Conservation (phyloP, 2,329 filamentous ascomycete species). For the Cryoendolithus antarcticus region DNA sequence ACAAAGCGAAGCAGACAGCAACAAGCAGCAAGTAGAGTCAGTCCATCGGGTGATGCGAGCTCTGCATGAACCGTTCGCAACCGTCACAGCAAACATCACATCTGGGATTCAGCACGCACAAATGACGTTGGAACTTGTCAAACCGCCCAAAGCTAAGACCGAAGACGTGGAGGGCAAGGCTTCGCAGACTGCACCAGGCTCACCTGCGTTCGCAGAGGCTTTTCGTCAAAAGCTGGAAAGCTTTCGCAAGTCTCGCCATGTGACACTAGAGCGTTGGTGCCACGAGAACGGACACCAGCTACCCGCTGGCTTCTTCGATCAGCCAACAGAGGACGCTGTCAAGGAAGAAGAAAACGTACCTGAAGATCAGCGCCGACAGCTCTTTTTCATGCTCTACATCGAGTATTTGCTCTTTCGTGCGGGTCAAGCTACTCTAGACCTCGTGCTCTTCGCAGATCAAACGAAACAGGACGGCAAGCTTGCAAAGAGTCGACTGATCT, state of each 20-base stretch:
- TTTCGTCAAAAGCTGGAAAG: slow-evolving; percentile 41
- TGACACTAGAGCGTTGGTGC: slow-evolving; percentile 40
- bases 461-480: slow-evolving; percentile 52
- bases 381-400: slow-evolving; percentile 60
- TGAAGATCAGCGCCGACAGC: slow-evolving; percentile 53
- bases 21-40: slow-evolving; percentile 16
- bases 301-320: slow-evolving; percentile 37
- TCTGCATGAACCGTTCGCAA: slow-evolving; percentile 54
- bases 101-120: slow-evolving; percentile 53
- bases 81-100: slow-evolving; percentile 50
- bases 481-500: slow-evolving; percentile 48
- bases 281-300: slow-evolving; percentile 35
- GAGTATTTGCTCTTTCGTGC: slow-evolving; percentile 53
- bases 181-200: slow-evolving; percentile 39
- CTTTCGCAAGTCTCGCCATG: slow-evolving; percentile 49
- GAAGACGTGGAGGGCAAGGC: slow-evolving; percentile 21
- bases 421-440: slow-evolving; percentile 47
- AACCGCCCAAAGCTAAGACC: slow-evolving; percentile 14
- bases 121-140: slow-evolving; percentile 41
- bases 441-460: slow-evolving; percentile 55
- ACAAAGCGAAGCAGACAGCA: slow-evolving; percentile 8
- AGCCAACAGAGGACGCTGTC: slow-evolving; percentile 31
- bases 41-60: slow-evolving; percentile 58
- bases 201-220: slow-evolving; percentile 43
- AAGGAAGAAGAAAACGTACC: slow-evolving; percentile 43